Evolutionary conservation across 2,329 filamentous ascomycete genomes (phyloP), one percentile per base, ranked within the genome.

Genomic region (Penicillium sp.): DNA sequence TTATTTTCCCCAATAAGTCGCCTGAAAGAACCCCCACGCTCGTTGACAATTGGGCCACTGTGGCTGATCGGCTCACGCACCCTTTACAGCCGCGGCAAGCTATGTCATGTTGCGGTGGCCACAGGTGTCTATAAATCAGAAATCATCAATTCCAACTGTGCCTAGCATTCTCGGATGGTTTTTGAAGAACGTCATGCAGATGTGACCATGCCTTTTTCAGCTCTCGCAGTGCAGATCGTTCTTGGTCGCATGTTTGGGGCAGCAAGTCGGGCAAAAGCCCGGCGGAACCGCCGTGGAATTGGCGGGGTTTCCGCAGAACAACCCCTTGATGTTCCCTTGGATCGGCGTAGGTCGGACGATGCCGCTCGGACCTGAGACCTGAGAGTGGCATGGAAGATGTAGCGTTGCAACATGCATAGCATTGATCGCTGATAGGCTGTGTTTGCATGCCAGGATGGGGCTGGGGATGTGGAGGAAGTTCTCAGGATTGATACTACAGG

Each of bases 181-280:
- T 7, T 16, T 5, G 11, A 13, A 17, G 13, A 25, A 7, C 21
- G 4, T 29, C 20, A n/a, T 32, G 27, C 33, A 42, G n/a, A 37
- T 33, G 11, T 10, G 26, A 37, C 34, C 18, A 36, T 32, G 6
- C 39, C 28, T 20, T n/a, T 25, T 41, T 20, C 8, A 15, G 34
- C 7, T 11, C 9, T 27, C 2, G 15, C 2, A 17, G 19, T 32
- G 39, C 16, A 18, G 39, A 42, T 42, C 33, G 15, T 2, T 16
- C 3, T 16, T 11, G 6, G 19, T 32, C 19, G n/a, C 28, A 21
- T 29, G 9, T 41, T 34, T 34, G 29, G 30, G 38, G 3, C 14
- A 16, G 32, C 38, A 27, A 36, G 33, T 33, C 33, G 21, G 39
- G 39, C 29, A 42, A 42, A 42, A 42, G n/a, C 29, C 39, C 39